Conservation (phyloP, 148 eudicot genomes). For the Persicaria tinctoria region DNA sequence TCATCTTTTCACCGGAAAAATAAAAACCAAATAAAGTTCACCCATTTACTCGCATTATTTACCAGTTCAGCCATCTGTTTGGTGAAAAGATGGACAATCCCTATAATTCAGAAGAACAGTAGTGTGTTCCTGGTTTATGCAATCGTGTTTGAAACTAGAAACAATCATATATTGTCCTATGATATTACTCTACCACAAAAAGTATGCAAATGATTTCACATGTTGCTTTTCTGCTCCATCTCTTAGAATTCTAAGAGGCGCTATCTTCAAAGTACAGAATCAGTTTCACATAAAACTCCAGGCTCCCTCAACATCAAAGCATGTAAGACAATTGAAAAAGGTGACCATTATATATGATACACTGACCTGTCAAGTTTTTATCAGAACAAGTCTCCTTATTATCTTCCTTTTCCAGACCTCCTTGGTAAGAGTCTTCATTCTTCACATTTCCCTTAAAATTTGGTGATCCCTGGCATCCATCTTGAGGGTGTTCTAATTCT, state of each 20-base stretch:
- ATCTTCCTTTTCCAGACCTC: conserved; percentile 13
- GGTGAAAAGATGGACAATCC: background rate
- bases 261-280: background rate
- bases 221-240: background rate
- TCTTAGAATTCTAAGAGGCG: conserved; percentile 1
- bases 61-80: background rate
- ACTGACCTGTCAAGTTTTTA: conserved; percentile 18
- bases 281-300: background rate
- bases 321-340: conserved; percentile 3
- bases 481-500: conserved; percentile 1
- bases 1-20: background rate
- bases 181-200: background rate
- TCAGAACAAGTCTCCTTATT: conserved; percentile 3
- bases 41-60: no score
- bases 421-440: background rate
- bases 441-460: background rate
- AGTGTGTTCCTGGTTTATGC: background rate
- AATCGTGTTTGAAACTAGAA: background rate
- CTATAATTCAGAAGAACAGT: background rate
- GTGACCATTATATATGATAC: background rate
- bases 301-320: conserved; percentile 8
- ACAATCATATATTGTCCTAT: background rate
- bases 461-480: background rate
- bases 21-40: background rate
- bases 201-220: background rate